These are phyloP conservation scores for Cenchrus fungigraminus DNA, from an alignment of 176 grass and related monocot species.

Conservation along the genomic window DNA sequence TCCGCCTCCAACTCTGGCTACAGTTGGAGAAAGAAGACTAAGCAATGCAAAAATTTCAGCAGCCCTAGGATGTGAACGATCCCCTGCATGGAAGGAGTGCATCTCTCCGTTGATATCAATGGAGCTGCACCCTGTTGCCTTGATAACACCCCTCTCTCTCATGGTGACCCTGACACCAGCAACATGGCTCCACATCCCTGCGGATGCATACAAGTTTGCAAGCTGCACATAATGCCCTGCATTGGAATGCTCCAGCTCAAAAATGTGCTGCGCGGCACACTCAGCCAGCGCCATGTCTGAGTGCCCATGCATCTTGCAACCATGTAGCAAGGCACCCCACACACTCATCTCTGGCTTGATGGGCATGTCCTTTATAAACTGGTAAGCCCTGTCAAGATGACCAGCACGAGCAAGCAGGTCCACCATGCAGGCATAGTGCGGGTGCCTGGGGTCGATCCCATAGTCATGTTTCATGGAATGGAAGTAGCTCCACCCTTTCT, in stretches of 20 bases:
- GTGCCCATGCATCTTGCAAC: constrained; percentile 63
- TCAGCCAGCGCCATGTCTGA: constrained; percentile 59
- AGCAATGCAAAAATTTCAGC: constrained; percentile 37
- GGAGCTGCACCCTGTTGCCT: constrained; percentile 59
- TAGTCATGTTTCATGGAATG: constrained; percentile 64
- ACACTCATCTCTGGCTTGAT: constrained; percentile 64
- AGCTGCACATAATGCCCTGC: constrained; percentile 81
- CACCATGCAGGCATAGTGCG: constrained; percentile 73
- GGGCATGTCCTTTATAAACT: constrained; percentile 64
- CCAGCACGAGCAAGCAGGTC: constrained; percentile 73
- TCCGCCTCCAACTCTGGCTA: neutral
- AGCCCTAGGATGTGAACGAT: constrained; percentile 39
- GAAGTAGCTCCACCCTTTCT: constrained; percentile 75
- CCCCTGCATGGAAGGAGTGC: constrained; percentile 48
- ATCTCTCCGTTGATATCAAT: constrained; percentile 54
- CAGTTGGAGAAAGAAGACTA: constrained; percentile 46
- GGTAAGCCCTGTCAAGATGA: constrained; percentile 59
- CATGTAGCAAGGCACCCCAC: constrained; percentile 75
- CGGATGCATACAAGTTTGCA: constrained; percentile 75
- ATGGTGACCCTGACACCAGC: constrained; percentile 56
- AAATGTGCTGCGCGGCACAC: constrained; percentile 55
- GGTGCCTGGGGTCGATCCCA: constrained; percentile 60
- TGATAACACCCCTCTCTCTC: constrained; percentile 67
- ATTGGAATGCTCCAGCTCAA: constrained; percentile 63
- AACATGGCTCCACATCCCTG: constrained; percentile 74